These are phyloP conservation scores for Cryptosporidium sp. DNA, from an alignment of 169 alveolate genomes.

Conservation along the genomic window DNA sequence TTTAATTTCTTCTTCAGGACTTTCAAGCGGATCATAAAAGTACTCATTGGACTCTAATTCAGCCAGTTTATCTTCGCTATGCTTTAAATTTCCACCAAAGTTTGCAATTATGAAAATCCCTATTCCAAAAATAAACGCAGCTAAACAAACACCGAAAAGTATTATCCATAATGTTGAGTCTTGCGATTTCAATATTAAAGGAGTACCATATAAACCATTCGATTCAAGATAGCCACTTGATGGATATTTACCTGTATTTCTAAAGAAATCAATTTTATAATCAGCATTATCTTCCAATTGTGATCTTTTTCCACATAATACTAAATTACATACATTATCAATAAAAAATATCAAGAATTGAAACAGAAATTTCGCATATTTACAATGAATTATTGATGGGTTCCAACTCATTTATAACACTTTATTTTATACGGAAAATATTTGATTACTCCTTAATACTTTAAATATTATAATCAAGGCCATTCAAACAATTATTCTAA, in stretches of 20 bases:
- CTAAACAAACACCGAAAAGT: constrained; percentile 21
- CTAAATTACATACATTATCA: neutral
- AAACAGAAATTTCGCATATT: neutral
- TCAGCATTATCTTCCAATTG: constrained; percentile 17
- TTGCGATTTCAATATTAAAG: constrained; percentile 27
- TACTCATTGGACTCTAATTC: constrained; percentile 20
- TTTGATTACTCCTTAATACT: no score
- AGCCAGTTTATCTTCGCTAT: neutral
- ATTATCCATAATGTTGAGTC: constrained; percentile 56
- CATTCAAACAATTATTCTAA: neutral
- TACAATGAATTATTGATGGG: neutral
- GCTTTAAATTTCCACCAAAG: neutral
- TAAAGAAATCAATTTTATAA: constrained; percentile 23
- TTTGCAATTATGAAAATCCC: constrained; percentile 22
- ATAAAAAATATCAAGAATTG: neutral
- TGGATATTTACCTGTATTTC: constrained; percentile 53
- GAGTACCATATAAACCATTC: constrained; percentile 59
- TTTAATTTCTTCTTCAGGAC: constrained; percentile 24
- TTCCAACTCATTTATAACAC: neutral
- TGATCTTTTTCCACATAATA: neutral
- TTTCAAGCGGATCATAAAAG: constrained; percentile 26
- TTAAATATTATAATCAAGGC: neutral
- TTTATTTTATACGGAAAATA: neutral
- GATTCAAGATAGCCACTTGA: constrained; percentile 25
- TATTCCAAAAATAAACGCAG: constrained; percentile 31